phyloP scores from a whole-genome alignment of 352 stramenopile genomes.

The Pythium oligandrum region DNA sequence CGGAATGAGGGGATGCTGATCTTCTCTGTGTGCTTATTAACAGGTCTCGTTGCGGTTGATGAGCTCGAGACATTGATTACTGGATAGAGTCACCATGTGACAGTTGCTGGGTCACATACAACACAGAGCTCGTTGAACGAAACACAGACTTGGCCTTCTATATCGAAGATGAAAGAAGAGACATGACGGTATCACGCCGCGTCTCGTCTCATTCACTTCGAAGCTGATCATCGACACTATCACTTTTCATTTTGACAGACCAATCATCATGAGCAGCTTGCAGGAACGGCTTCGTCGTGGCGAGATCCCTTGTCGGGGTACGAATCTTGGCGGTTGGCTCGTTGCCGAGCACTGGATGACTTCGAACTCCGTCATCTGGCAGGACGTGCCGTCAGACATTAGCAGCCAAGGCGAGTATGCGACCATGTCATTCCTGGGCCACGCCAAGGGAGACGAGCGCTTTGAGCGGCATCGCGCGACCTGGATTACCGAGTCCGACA shows the following conservation, averaged over 20 bases:
- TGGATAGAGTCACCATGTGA: too few relatives aligned
- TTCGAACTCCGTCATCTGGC: conserved; percentile 75
- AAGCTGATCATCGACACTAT: too few relatives aligned
- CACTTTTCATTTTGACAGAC: too few relatives aligned
- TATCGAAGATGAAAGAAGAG: too few relatives aligned
- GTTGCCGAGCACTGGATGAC: conserved; percentile 85
- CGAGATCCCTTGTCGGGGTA: conserved; percentile 40
- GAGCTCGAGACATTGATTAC: conserved; percentile 19
- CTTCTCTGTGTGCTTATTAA: neutral
- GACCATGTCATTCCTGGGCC: conserved; percentile 47
- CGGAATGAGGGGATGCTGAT: neutral
- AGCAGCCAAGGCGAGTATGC: conserved; percentile 38
- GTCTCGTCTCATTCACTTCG: too few relatives aligned
- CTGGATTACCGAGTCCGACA: conserved; percentile 76
- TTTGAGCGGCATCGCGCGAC: conserved; percentile 71
- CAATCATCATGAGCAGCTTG: neutral
- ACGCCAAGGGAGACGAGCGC: conserved; percentile 40
- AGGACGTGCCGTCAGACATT: conserved; percentile 57
- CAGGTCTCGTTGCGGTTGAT: conserved; percentile 25
- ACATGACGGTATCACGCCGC: too few relatives aligned
- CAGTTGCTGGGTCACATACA: too few relatives aligned
- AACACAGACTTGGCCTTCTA: too few relatives aligned
- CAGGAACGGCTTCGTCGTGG: conserved; percentile 24
- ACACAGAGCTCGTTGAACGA: too few relatives aligned
- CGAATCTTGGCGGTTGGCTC: conserved; percentile 86